Evolutionary conservation across 1,139 yeast species (phyloP).

Genomic region (Scheffersomyces parashehatae): DNA sequence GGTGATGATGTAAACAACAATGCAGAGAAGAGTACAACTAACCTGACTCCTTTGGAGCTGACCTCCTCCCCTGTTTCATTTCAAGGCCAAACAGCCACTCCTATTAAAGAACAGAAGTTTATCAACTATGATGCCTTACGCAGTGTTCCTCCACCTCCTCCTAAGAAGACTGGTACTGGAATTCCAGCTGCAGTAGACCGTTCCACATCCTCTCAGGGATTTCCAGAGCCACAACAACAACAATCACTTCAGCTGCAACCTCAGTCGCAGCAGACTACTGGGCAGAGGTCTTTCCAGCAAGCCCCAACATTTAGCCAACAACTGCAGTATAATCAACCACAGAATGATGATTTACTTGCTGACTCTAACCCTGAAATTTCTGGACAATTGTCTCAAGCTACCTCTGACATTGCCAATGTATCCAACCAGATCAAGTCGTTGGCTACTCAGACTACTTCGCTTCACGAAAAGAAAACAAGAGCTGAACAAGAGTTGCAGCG

Average conservation of each 20-base stretch:
- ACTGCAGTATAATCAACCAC: slow-evolving; percentile 1
- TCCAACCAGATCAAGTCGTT: slow-evolving; percentile 83
- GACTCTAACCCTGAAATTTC: slow-evolving; percentile 56
- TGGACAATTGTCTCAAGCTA: slow-evolving; percentile 71
- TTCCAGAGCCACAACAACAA: slow-evolving; percentile 1
- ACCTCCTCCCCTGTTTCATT: slow-evolving; percentile 5
- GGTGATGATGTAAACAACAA: slow-evolving; percentile 22
- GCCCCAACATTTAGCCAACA: background rate
- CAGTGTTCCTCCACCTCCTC: slow-evolving; percentile 50
- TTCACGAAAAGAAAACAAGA: slow-evolving; percentile 68
- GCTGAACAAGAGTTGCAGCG: slow-evolving; percentile 76
- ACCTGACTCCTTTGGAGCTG: slow-evolving; percentile 5
- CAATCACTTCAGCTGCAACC: slow-evolving; percentile 3
- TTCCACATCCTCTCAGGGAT: slow-evolving; percentile 3
- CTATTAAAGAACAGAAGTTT: slow-evolving; percentile 16
- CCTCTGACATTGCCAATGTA: slow-evolving; percentile 83
- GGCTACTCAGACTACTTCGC: slow-evolving; percentile 68
- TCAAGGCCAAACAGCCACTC: slow-evolving; percentile 5
- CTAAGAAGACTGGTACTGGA: slow-evolving; percentile 14
- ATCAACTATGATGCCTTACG: slow-evolving; percentile 51
- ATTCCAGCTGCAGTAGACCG: slow-evolving; percentile 11
- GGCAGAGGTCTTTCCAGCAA: background rate
- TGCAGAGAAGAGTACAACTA: slow-evolving; percentile 8
- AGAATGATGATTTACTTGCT: slow-evolving; percentile 55
- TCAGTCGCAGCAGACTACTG: background rate